Conservation (phyloP, 192 early-diverging fungal genomes). For the Coemansia sp. region DNA sequence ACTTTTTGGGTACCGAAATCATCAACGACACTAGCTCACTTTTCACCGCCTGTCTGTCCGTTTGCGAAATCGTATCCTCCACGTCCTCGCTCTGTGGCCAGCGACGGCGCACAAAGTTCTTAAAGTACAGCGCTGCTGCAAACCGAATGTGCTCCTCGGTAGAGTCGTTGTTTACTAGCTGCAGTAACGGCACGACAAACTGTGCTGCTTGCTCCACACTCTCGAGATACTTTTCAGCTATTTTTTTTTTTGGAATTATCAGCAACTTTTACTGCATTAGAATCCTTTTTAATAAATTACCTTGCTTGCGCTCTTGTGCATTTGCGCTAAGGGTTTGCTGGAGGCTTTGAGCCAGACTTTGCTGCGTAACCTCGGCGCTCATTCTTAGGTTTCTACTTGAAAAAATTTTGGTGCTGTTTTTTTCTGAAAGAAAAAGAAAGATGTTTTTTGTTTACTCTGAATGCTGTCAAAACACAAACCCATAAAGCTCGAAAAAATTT, state of each 20-base stretch:
- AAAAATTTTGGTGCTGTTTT: not conserved
- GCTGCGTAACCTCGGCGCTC: slow-evolving; percentile 12
- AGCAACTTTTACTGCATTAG: not conserved
- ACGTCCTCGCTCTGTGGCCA: slow-evolving; percentile 63
- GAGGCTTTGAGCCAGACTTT: slow-evolving; percentile 43
- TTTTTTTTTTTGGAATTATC: no score
- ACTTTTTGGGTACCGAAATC: slow-evolving; percentile 70
- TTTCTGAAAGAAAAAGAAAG: slow-evolving; percentile 4
- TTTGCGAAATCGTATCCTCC: slow-evolving; percentile 30
- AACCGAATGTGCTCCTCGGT: slow-evolving; percentile 67
- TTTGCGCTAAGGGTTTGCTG: slow-evolving; percentile 48
- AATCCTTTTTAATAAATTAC: no score
- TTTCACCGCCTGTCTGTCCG: slow-evolving; percentile 82
- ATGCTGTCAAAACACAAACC: no score
- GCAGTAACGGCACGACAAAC: slow-evolving; percentile 71
- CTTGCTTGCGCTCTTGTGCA: slow-evolving; percentile 52
- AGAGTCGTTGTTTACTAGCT: slow-evolving; percentile 64
- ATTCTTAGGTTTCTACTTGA: not conserved
- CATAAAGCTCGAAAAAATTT: no score
- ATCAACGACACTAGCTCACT: slow-evolving; percentile 79
- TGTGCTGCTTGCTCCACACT: slow-evolving; percentile 58
- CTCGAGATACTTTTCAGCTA: slow-evolving; percentile 61
- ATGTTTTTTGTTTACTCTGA: not conserved
- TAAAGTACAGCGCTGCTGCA: slow-evolving; percentile 87
- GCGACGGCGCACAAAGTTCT: slow-evolving; percentile 89